Conservation (phyloP, 1,139 yeast species). For the Saccharomyces hybrid region DNA sequence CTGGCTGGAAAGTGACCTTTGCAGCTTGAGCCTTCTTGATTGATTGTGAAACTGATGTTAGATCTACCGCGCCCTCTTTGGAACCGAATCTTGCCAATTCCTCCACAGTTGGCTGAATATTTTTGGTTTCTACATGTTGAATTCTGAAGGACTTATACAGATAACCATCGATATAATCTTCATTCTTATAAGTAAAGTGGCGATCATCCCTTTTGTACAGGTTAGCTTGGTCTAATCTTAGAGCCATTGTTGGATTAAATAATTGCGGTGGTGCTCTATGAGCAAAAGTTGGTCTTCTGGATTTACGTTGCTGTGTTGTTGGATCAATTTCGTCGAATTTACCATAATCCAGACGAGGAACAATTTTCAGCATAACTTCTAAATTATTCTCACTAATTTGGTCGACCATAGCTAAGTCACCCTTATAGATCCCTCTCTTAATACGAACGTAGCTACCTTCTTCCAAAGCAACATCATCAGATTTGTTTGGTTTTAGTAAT, state of each 20-base stretch:
- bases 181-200: constrained; percentile 69
- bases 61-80: constrained; percentile 70
- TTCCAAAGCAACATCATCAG: constrained; percentile 76
- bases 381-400: constrained; percentile 90
- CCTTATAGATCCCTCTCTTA: constrained; percentile 84
- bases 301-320: constrained; percentile 41
- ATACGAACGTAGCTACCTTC: constrained; percentile 92
- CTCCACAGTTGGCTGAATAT: constrained; percentile 79
- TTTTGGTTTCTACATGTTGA: constrained; percentile 71
- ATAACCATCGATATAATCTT: constrained; percentile 85
- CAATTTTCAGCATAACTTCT: constrained; percentile 84
- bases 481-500: constrained; percentile 79
- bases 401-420: constrained; percentile 88
- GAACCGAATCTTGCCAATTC: constrained; percentile 79
- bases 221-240: constrained; percentile 51
- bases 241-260: constrained; percentile 72
- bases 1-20: constrained; percentile 70
- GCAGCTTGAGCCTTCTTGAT: constrained; percentile 56
- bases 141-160: constrained; percentile 79
- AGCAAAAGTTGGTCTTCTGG: constrained; percentile 42
- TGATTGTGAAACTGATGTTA: constrained; percentile 77
- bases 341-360: constrained; percentile 91
- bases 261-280: constrained; percentile 77
- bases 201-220: constrained; percentile 65
- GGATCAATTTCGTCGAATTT: constrained; percentile 52